Base-by-base conservation (phyloP, 164 flowering plant genomes). In the Piper betle region DNA sequence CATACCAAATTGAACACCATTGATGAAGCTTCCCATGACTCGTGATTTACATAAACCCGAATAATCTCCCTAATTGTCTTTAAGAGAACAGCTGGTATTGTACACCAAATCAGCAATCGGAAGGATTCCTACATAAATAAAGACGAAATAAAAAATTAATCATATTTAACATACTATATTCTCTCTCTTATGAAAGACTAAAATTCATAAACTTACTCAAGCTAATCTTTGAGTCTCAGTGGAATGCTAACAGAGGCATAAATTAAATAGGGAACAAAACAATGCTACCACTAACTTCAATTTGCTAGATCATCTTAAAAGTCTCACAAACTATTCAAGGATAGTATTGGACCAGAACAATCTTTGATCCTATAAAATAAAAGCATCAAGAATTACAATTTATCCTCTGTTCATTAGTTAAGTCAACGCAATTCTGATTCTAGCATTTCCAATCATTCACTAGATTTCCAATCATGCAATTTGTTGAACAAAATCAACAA, bases 1-100 rank as follows among this genome's bases (percentile, higher is more conserved):
- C 98, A 87, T 55, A 90, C 84, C 69, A 92, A 61, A 73, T 84
- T 80, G 75, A 92, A 90, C 75, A 92, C 52, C 46, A 76, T 40
- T 64, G 86, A 75, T 64, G 90, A 83, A 59, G 87, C 72, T 63
- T 84, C 83, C 93, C 83, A 71, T 37, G 83, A 68, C 60, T 73
- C 82, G 25, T 79, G 84, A 39, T 62, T 71, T 38, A 74, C 80
- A 69, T 80, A 83, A 17, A 77, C 52, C 37, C 89, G 80, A 16
- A 77, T 46, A 37, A 83, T 68, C 63, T 87, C 96, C 52, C 87
- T 84, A 2, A 52, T 77, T 59, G 77, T 72, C 75, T 89, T 89
- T 63, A 87, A 43, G 40, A 85, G n/a, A 62, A 84, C 68, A 65
- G 88, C 83, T 37, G 93, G 89, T 11, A 84, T 42, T 39, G 78